phyloP scores from a whole-genome alignment of 768 basidiomycete species.

The Suillus clintonianus region DNA sequence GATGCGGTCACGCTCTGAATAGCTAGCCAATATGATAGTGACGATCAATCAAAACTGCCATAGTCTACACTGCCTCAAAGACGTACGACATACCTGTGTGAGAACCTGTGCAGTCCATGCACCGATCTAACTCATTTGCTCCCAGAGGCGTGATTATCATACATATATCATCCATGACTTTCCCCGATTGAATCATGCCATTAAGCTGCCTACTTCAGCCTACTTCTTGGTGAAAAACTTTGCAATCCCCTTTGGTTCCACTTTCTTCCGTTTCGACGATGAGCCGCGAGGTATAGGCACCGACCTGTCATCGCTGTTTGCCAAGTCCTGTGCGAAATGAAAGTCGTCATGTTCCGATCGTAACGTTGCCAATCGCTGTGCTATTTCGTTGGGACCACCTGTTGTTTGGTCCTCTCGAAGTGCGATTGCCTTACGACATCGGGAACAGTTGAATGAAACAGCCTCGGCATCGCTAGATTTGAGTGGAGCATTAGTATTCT shows the following conservation, averaged over 20 bases:
- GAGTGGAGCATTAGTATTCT: not conserved
- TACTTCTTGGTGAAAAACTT: slow-evolving; percentile 46
- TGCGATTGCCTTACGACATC: slow-evolving; percentile 53
- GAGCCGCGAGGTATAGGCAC: slow-evolving; percentile 8
- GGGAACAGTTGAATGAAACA: slow-evolving; percentile 54
- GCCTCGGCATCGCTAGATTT: not conserved
- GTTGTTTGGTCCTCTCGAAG: slow-evolving; percentile 25
- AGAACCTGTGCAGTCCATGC: slow-evolving; percentile 1
- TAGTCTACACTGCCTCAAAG: not conserved
- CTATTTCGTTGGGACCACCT: slow-evolving; percentile 25
- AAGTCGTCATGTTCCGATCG: slow-evolving; percentile 84
- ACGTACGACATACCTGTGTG: slow-evolving; percentile 3
- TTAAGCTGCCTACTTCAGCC: not conserved
- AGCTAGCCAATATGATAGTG: slow-evolving; percentile 1
- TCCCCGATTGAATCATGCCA: not conserved
- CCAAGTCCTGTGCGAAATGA: slow-evolving; percentile 83
- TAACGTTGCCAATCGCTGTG: slow-evolving; percentile 42
- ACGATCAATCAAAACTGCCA: slow-evolving; percentile 21
- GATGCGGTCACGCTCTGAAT: slow-evolving; percentile 11
- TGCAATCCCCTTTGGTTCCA: slow-evolving; percentile 42
- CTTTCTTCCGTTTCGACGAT: slow-evolving; percentile 18
- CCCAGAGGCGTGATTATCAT: not conserved
- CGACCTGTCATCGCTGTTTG: slow-evolving; percentile 38
- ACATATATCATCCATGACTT: not conserved
- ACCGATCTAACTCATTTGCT: not conserved